Percentiles rank a stretch among this genome's conserved stretches.
Evolutionary conservation across 495 filamentous ascomycete genomes (phyloP).

Genomic region (Xylaria telfairii): DNA sequence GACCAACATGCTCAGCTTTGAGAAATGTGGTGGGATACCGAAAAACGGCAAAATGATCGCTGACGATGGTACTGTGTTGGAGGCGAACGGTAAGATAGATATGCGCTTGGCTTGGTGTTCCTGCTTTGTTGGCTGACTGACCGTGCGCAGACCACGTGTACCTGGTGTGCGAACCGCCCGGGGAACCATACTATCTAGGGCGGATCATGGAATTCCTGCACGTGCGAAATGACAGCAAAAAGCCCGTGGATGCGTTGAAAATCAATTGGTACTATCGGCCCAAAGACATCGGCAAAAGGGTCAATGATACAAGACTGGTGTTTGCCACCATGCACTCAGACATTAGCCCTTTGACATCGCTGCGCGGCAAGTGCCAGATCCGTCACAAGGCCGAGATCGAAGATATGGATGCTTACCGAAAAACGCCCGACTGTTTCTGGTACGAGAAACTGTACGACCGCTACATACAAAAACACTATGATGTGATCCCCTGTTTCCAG

Average conservation of each 20-base stretch:
- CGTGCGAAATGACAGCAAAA: conserved; percentile 69
- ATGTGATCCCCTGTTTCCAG: conserved; percentile 87
- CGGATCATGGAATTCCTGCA: conserved; percentile 98
- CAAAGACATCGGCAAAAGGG: conserved; percentile 90
- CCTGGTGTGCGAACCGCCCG: conserved; percentile 95
- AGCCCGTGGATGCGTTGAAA: conserved; percentile 82
- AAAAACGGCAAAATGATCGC: conserved; percentile 81
- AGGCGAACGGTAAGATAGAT: conserved; percentile 78
- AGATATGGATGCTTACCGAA: conserved; percentile 83
- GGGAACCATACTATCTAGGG: conserved; percentile 96
- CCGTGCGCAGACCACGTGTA: conserved; percentile 84
- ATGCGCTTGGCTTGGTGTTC: conserved; percentile 5
- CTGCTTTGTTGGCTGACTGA: conserved; percentile 27
- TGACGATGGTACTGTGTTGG: conserved; percentile 86
- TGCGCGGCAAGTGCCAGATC: conserved; percentile 92
- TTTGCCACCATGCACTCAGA: conserved; percentile 99
- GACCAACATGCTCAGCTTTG: conserved; percentile 89
- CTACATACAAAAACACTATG: conserved; percentile 97
- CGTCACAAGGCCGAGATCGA: conserved; percentile 84
- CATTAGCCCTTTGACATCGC: conserved; percentile 85
- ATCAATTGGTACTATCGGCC: conserved; percentile 99
- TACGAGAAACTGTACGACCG: conserved; percentile 97
- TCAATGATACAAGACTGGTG: conserved; percentile 84
- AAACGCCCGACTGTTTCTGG: conserved; percentile 86
- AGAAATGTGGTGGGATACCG: conserved; percentile 68